These are phyloP conservation scores for Apophysomyces sp. DNA, from an alignment of 371 early-diverging fungal species.

Conservation along the genomic window DNA sequence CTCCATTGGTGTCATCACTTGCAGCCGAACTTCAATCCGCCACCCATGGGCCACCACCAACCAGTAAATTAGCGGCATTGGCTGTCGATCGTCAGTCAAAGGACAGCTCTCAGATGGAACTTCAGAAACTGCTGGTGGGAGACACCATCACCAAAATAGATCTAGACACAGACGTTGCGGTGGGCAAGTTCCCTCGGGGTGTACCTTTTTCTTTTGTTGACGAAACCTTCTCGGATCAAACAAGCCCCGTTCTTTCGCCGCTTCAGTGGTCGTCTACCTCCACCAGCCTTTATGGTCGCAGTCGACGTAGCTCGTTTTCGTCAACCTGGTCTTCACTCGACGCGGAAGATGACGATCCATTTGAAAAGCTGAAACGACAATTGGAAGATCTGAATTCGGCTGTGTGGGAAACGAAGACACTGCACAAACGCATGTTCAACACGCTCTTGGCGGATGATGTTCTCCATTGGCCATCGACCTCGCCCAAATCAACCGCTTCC, in stretches of 20 bases:
- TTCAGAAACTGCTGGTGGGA: background rate
- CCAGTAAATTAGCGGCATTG: conserved; percentile 34
- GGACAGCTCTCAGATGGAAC: background rate
- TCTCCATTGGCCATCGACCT: conserved; percentile 11
- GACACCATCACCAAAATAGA: background rate
- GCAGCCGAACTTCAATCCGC: conserved; percentile 54
- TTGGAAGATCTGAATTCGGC: conserved; percentile 48
- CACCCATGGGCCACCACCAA: conserved; percentile 20
- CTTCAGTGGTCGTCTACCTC: conserved; percentile 35
- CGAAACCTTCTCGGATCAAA: conserved; percentile 20
- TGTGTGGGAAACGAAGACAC: conserved; percentile 52
- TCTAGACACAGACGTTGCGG: background rate
- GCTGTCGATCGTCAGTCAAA: conserved; percentile 22
- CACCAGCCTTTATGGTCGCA: conserved; percentile 24
- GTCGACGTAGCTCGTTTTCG: conserved; percentile 42
- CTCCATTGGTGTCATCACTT: conserved; percentile 44
- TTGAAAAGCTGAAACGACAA: conserved; percentile 47
- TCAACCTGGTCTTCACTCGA: conserved; percentile 39
- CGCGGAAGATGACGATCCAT: conserved; percentile 44
- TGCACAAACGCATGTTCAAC: conserved; percentile 47
- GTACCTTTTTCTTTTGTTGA: background rate
- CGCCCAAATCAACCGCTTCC: background rate
- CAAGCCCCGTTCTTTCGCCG: conserved; percentile 22
- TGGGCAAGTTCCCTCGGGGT: background rate
- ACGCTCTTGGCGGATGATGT: conserved; percentile 40